These are phyloP conservation scores for Asterella californica DNA, from an alignment of 225 moss, liverwort and hornwort genomes.

Conservation along the genomic window DNA sequence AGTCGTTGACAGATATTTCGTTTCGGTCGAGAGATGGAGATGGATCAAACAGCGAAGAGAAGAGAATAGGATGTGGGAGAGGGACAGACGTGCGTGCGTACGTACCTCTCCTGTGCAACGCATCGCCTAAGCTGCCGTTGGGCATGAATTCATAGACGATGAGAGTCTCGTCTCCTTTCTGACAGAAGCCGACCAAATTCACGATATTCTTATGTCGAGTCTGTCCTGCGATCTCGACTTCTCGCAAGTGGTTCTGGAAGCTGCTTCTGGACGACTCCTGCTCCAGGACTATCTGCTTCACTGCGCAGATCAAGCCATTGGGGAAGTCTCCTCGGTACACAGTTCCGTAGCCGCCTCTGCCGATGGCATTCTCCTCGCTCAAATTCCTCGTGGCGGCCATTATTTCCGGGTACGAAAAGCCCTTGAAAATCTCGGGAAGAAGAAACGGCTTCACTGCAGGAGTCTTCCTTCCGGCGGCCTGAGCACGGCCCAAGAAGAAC, in stretches of 20 bases:
- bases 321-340: constrained; percentile 52
- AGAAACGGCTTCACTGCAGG: constrained; percentile 18
- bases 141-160: constrained; percentile 63
- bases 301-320: constrained; percentile 37
- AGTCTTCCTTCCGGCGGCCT: background rate
- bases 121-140: constrained; percentile 59
- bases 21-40: background rate
- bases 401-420: constrained; percentile 34
- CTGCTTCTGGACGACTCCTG: constrained; percentile 31
- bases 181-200: constrained; percentile 61
- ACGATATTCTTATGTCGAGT: constrained; percentile 60
- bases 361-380: constrained; percentile 50
- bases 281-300: constrained; percentile 52
- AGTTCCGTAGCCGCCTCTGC: constrained; percentile 57
- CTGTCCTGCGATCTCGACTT: constrained; percentile 56
- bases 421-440: constrained; percentile 24
- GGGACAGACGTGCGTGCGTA: too few relatives aligned
- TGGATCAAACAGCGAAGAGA: background rate
- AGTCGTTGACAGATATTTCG: background rate
- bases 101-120: constrained; percentile 47
- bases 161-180: constrained; percentile 51
- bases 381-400: constrained; percentile 62
- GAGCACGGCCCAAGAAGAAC: background rate
- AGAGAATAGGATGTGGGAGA: background rate
- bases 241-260: constrained; percentile 54